A percentile compares a stretch with the other conserved stretches of the same genome.
Evolutionary conservation across 441 rosid genomes (phyloP).

Genomic region (Rhodomyrtus psidioides): DNA sequence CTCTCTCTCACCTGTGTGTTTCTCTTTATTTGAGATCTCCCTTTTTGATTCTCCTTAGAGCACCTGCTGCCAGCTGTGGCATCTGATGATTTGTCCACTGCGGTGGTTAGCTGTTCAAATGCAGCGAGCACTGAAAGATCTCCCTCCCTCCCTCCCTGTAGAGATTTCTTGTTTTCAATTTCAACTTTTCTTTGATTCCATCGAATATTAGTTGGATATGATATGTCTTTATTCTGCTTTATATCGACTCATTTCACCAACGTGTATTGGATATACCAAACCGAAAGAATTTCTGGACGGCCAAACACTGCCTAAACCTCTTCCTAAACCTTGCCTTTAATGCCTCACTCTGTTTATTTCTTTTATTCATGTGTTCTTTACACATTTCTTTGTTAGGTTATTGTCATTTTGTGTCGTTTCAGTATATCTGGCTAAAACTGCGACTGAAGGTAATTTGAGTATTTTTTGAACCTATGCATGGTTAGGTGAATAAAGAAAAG

Average conservation of each 20-base stretch:
- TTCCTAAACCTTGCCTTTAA: neutral
- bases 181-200: neutral
- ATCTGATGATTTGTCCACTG: neutral
- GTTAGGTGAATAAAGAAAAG: neutral
- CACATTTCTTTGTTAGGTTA: neutral
- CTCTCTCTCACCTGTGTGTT: neutral
- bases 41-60: neutral
- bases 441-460: neutral
- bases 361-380: neutral
- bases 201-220: neutral
- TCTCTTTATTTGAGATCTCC: neutral
- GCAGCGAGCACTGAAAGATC: neutral
- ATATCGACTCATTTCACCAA: neutral
- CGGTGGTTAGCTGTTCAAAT: neutral
- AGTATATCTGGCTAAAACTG: neutral
- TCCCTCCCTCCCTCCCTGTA: neutral
- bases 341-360: neutral
- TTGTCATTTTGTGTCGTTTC: neutral
- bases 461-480: neutral
- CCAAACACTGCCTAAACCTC: neutral
- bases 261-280: neutral
- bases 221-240: neutral
- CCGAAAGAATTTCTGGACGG: neutral
- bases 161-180: too few relatives aligned
- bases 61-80: neutral